Evolutionary conservation across 306 rosid genomes (phyloP), one percentile per base, ranked within the genome.

Genomic region (Macrotyloma uniflorum): DNA sequence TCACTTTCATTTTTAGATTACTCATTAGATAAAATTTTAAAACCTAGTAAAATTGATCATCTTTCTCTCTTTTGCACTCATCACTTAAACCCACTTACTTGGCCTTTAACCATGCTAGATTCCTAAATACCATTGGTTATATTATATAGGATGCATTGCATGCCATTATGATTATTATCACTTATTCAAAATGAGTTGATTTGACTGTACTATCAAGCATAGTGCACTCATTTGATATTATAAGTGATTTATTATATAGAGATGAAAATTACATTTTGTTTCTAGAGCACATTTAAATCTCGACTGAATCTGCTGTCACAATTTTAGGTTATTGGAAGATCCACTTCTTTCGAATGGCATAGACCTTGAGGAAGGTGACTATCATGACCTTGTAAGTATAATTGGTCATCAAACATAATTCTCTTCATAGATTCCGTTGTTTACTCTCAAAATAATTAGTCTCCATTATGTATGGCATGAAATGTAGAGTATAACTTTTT

Each of bases 291-390:
- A 76, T 46, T 54, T 67, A 53, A 36, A 19, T 79, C 16, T 50
- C 45, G n/a, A 72, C 72, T 54, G 58, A 76, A 24, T 80, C 74
- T 80, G 70, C 58, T 86, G 59, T 38, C 72, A 69, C 70, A 69
- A 80, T 80, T 83, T 79, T 83, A 94, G 98, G 80, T 82, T 83
- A 62, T 35, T 90, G 83, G 95, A 87, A 85, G 97, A 90, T 74
- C 86, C 95, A 40, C 93, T 94, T 66, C 93, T 94, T 87, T 79
- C 90, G 9, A 70, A 72, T 58, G 89, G 79, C 19, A 53, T 43
- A 79, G 89, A 92, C 87, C 80, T 87, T 28, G 98, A 89, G 88
- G 98, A 94, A 81, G 91, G 88, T 76, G 74, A 74, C 71, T 59
- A 47, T 50, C 35, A 50, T 82, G 83, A 91, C 80, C 74, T 64